Evolutionary conservation across 371 early-diverging fungal species (phyloP), one percentile per base, ranked within the genome.

Genomic region (Lichtheimia hyalospora): DNA sequence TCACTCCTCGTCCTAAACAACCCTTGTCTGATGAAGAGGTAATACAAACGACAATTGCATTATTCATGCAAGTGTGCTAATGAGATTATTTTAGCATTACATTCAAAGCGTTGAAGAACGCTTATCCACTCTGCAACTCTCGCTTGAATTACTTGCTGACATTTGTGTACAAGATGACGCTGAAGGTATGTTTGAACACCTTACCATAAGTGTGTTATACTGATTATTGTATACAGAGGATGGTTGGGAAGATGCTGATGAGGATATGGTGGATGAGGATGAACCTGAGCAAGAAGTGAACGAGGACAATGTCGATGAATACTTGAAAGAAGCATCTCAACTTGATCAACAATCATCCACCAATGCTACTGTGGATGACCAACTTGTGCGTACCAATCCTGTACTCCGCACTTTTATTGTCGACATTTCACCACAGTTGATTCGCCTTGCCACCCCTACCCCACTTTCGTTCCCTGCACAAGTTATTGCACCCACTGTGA

Each of bases 111-210:
- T 84, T 12, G 77, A 81, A 64, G 74, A 83, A 6, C 84, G 84
- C 10, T 64, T 91, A 49, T 76, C 79, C 23, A 87, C 89, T 6
- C 69, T 90, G 6, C 92, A 92, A 61, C 72, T 91, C 18, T 78
- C 85, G 8, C 77, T 93, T 24, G 96, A 96, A 69, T 61, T 96
- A 21, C 73, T 94, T 3, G 86, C 95, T 55, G 89, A 89, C 59
- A 84, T 94, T 34, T 92, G 88, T 60, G 82, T 85, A 7, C 86
- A 88, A 60, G 86, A 83, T 49, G 85, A 76, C 3, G 59, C 71
- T 5, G 83, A 74, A 66, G 71, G 74, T 74, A 62, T 58, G 25
- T 15, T 12, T 12, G 1, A 12, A 49, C 40, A 18, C 23, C 6
- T 20, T 4, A 13, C n/a, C 0, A 8, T 1, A n/a, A n/a, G 21